Conservation (phyloP, 306 rosid genomes). For the Cyclanthera cordifolia region DNA sequence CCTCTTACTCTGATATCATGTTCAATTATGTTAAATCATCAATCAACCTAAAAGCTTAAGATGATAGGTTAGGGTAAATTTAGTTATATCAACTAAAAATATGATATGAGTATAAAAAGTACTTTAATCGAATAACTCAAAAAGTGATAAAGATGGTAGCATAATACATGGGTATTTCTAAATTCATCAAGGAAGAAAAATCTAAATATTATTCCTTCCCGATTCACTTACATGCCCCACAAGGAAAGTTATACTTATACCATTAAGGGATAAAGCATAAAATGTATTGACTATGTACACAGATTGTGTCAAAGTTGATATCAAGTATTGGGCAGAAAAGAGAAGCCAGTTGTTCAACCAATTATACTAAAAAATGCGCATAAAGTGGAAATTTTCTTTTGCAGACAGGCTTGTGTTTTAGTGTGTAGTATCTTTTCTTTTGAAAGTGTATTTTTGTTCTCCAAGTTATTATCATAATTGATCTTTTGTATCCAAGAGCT, state of each 20-base stretch:
- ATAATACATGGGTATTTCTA: not conserved
- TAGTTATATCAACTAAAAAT: too few species aligned
- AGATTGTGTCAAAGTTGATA: not conserved
- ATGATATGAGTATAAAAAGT: slow-evolving; percentile 5
- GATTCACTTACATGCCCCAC: not conserved
- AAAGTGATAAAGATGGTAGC: not conserved
- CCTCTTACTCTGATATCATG: too few species aligned
- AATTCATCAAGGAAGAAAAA: not conserved
- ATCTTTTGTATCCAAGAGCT: too few species aligned
- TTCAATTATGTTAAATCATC: too few species aligned
- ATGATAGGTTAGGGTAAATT: too few species aligned
- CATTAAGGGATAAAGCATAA: not conserved
- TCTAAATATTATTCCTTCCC: not conserved
- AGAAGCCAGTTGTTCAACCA: not conserved
- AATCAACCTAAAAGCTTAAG: too few species aligned
- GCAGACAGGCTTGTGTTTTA: not conserved
- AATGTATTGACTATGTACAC: not conserved
- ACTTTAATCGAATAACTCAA: not conserved
- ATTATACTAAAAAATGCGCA: not conserved
- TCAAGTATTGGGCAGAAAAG: not conserved
- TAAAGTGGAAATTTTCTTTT: not conserved
- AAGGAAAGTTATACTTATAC: not conserved
- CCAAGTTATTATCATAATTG: too few species aligned
- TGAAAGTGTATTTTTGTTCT: too few species aligned
- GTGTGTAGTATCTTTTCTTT: too few species aligned